Conservation (phyloP, 2,329 filamentous ascomycete genomes). For the Trichoderma endophyticum region DNA sequence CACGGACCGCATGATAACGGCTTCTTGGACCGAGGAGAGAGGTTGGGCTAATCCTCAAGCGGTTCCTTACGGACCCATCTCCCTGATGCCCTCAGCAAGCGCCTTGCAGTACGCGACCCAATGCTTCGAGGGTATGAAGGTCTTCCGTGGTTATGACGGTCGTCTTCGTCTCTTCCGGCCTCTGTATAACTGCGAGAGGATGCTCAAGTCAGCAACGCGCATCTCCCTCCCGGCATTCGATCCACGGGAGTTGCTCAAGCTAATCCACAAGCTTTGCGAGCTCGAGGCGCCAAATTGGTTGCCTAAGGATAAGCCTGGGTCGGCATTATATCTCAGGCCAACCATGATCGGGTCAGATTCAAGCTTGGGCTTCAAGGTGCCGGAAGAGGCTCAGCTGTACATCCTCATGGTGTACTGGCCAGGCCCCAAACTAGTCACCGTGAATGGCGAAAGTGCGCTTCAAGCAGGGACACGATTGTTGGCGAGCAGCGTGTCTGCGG, state of each 20-base stretch:
- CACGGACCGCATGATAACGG: conserved; percentile 86
- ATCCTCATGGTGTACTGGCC: background rate
- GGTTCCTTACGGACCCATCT: conserved; percentile 71
- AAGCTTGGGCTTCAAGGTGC: background rate
- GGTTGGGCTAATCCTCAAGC: conserved; percentile 76
- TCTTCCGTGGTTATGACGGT: conserved; percentile 74
- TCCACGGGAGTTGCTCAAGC: conserved; percentile 66
- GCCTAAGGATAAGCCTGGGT: conserved; percentile 62
- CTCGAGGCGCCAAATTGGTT: conserved; percentile 77
- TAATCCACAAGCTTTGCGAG: conserved; percentile 67
- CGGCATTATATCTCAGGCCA: conserved; percentile 80
- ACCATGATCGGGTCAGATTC: conserved; percentile 71
- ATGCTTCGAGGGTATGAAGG: conserved; percentile 83
- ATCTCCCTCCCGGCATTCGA: conserved; percentile 73
- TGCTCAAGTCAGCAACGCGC: conserved; percentile 56
- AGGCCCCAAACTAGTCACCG: background rate
- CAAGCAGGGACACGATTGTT: background rate
- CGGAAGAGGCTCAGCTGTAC: background rate
- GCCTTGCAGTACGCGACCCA: conserved; percentile 86
- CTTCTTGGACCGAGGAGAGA: conserved; percentile 57
- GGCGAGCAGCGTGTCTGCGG: background rate
- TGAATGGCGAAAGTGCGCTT: background rate
- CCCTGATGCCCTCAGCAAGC: conserved; percentile 75
- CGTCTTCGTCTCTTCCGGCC: conserved; percentile 73
- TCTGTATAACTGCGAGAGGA: conserved; percentile 65